Conservation (phyloP, 352 stramenopile genomes). For the Globisporangium orthogonon region DNA sequence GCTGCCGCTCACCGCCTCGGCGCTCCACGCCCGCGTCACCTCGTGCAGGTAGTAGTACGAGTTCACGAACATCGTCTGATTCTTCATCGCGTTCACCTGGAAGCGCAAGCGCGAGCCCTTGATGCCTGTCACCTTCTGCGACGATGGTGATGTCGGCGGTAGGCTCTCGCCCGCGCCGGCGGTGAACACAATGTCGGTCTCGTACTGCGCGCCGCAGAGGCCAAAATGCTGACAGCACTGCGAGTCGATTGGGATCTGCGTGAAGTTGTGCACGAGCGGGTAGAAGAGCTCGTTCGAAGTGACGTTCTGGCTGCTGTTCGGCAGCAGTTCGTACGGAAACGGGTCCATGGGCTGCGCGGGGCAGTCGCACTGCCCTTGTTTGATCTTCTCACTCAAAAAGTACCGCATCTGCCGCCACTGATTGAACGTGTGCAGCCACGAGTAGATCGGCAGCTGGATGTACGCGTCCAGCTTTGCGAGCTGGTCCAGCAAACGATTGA, state of each 20-base stretch:
- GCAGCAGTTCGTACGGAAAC: slow-evolving; percentile 62
- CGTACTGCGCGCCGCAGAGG: slow-evolving; percentile 83
- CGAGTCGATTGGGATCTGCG: slow-evolving; percentile 82
- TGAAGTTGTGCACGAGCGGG: slow-evolving; percentile 80
- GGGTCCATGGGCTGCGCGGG: slow-evolving; percentile 68
- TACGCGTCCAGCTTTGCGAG: slow-evolving; percentile 71
- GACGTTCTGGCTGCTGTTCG: slow-evolving; percentile 16
- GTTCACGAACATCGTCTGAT: slow-evolving; percentile 88
- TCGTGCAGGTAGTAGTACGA: slow-evolving; percentile 86
- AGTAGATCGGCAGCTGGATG: slow-evolving; percentile 80
- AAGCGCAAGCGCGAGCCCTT: slow-evolving; percentile 78
- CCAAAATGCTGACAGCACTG: slow-evolving; percentile 87
- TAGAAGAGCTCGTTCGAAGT: slow-evolving; percentile 73
- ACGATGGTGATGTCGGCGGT: neutral
- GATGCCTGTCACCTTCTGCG: slow-evolving; percentile 28
- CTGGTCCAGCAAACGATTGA: slow-evolving; percentile 68
- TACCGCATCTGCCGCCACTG: slow-evolving; percentile 83
- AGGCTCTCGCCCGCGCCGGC: neutral
- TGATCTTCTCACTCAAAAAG: slow-evolving; percentile 72
- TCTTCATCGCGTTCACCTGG: slow-evolving; percentile 79
- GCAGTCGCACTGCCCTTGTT: slow-evolving; percentile 52
- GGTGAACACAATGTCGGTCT: slow-evolving; percentile 77
- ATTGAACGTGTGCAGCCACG: slow-evolving; percentile 86
- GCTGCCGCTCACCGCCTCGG: slow-evolving; percentile 3
- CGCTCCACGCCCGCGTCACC: slow-evolving; percentile 37